Base-by-base conservation (phyloP, 2,329 filamentous ascomycete species). In the Ceratocystis cubensis region DNA sequence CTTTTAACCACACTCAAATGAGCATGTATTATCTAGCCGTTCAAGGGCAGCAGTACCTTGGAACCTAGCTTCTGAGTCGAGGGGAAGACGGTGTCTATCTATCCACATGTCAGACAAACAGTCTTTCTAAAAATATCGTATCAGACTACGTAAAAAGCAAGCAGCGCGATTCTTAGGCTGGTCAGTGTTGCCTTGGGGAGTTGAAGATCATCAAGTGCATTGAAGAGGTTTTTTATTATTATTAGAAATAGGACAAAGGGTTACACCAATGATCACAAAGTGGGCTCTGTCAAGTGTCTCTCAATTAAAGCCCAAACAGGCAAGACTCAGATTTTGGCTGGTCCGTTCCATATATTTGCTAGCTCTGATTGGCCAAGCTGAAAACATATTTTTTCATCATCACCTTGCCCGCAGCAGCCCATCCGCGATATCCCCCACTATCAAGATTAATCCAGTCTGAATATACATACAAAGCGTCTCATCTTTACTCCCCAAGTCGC, bases 391-490 rank as follows among this genome's bases (percentile, higher is more conserved):
- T 67, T 67, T 67, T 66, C 61, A 62, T 30, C n/a, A 20, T 41
- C 48, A 28, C 3, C 20, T 44, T 22, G 50, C 33, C 50, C 28
- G 33, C 63, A 41, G 20, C 28, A 28, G 50, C 22, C 46, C 56
- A 33, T 61, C 20, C 59, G 45, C 45, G 10, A 22, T 48, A 71
- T 62, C 65, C 61, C 63, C 63, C 63, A 64, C 63, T 64, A 53
- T 53, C 46, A 45, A 50, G 25, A 69, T 56, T 45, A 65, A 20
- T 50, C 63, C 61, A 22, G 65, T 22, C 61, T 46, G 56, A 45
- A 50, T 61, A 61, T 45, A 48, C 63, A 64, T 59, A 64, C 61
- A 28, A 63, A 61, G 63, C 48, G 65, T 28, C 63, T 45, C 59
- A 3, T 30, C 28, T 66, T 63, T 17, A 61, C 61, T 61, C 56